Percentiles rank a stretch among this genome's conserved stretches.
Conservation (phyloP, 257 asterid genomes). For the Cruciata laevipes region DNA sequence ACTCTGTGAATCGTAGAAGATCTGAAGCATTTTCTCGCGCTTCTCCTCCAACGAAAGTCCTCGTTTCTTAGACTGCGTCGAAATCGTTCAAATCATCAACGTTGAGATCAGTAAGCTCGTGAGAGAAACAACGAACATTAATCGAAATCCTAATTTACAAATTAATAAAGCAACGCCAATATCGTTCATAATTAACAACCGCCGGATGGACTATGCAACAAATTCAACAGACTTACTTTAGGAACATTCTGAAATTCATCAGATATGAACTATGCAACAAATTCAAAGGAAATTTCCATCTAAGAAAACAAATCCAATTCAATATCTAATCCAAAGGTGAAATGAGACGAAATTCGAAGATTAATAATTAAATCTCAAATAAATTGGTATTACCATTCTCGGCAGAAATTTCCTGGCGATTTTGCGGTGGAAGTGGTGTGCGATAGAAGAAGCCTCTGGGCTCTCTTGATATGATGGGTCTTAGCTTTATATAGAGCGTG, state of each 20-base stretch:
- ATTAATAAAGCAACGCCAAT: not conserved
- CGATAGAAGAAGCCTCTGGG: slow-evolving; percentile 1
- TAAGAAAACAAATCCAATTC: not conserved
- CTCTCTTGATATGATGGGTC: not conserved
- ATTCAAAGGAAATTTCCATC: not conserved
- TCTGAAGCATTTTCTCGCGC: slow-evolving; percentile 89
- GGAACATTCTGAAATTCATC: not conserved
- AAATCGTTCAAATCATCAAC: not conserved
- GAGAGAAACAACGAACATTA: not conserved
- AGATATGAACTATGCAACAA: not conserved
- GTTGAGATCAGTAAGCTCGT: not conserved
- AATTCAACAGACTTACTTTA: not conserved
- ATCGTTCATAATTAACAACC: not conserved
- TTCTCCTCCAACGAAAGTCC: slow-evolving; percentile 94
- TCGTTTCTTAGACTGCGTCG: slow-evolving; percentile 39
- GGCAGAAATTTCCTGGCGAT: not conserved
- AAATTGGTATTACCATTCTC: slow-evolving; percentile 8
- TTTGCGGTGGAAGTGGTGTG: not conserved
- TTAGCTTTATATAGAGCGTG: not conserved
- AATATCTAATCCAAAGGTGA: not conserved
- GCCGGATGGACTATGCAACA: not conserved
- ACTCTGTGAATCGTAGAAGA: slow-evolving; percentile 79
- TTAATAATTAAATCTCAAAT: not conserved
- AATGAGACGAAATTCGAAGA: not conserved
- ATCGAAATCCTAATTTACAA: not conserved